Evolutionary conservation across 2,329 filamentous ascomycete species (phyloP), one percentile per base, ranked within the genome.

Genomic region (Xylaria sp.): DNA sequence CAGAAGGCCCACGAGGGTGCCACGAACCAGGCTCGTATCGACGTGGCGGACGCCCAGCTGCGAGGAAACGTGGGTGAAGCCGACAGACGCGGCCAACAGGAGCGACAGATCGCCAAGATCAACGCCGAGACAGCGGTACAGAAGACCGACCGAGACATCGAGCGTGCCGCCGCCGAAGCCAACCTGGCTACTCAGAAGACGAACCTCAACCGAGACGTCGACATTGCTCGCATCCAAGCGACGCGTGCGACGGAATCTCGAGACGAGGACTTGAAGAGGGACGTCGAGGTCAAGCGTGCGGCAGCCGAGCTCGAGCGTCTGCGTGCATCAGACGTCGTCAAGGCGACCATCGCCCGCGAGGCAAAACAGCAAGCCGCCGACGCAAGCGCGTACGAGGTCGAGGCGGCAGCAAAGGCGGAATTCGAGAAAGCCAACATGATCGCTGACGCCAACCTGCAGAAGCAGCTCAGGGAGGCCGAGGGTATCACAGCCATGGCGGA

Each of bases 41-140:
- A 92, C 75, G 90, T 90, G 3, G 87, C 88, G 53, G 87, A 89
- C 64, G 88, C 88, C 8, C 86, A 88, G 73, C 83, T 88, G 74
- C 84, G 85, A 59, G 91, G 91, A 75, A 91, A 90, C 73, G 90
- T 93, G 15, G 91, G 91, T 66, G 93, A 96, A 79, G 90, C 93
- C 28, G 85, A 93, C 78, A 91, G 92, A 75, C 88, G 90, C 75
- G 93, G 93, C 71, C 87, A 92, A 75, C 91, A 94, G 70, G 93
- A 96, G 78, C 92, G 94, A 63, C 91, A 94, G 76, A 92, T 97
- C 48, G 92, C 93, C 73, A 95, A 94, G 83, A 97, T 97, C 61
- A 76, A 77, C 52, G 76, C 93, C 72, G 90, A 93, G 74, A 97
- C 93, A 0, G 92, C 93, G 1, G 92, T 96, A 1, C 87, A 93